Conservation (phyloP, 805 yeast genomes). For the Dipodascus geniculatus region DNA sequence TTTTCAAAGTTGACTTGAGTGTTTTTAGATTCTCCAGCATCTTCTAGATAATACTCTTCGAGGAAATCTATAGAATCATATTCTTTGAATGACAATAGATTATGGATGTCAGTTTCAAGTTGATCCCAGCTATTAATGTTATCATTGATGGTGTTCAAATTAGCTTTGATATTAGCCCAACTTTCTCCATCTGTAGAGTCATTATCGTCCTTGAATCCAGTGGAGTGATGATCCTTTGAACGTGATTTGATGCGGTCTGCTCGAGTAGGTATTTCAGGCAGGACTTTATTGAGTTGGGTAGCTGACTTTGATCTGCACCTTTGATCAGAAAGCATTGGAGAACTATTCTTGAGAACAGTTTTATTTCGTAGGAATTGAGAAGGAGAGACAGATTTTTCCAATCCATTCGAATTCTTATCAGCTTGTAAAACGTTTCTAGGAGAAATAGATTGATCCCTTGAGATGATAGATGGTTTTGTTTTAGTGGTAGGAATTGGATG, state of each 20-base stretch:
- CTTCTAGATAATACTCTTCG: not conserved
- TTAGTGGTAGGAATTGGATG: not conserved
- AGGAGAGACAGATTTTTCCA: not conserved
- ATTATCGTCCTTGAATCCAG: not conserved
- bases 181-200: not conserved
- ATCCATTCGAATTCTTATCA: not conserved
- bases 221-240: not conserved
- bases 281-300: not conserved
- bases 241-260: not conserved
- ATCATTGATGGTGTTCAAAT: not conserved
- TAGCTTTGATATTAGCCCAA: conserved; percentile 1
- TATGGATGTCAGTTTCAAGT: not conserved
- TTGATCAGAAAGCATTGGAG: not conserved
- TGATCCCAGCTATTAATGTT: not conserved
- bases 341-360: not conserved
- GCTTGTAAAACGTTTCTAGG: not conserved
- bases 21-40: not conserved
- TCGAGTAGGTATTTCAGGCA: not conserved
- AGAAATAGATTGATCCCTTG: not conserved
- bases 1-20: not conserved
- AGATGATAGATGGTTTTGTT: not conserved
- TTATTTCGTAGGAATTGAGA: not conserved
- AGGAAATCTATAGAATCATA: not conserved
- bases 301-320: not conserved
- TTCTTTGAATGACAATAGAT: not conserved